Percentiles rank a stretch among this genome's conserved stretches.
Conservation (phyloP, 345 rosid species). For the Dipteronia dyeriana region DNA sequence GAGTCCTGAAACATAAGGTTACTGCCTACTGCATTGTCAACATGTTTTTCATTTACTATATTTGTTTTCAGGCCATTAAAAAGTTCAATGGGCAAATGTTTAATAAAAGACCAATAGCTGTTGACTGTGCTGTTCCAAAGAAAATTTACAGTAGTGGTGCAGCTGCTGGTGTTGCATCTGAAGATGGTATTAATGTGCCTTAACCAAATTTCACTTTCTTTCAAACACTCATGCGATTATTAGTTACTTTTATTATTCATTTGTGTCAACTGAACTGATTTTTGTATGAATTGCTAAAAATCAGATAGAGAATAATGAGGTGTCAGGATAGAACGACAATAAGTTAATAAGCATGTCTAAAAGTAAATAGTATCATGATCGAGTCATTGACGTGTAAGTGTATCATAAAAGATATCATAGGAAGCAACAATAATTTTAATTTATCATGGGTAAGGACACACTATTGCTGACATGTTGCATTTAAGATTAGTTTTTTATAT, state of each 20-base stretch:
- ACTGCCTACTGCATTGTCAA: conserved; percentile 3
- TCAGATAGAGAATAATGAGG: neutral
- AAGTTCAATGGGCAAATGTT: conserved; percentile 81
- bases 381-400: neutral
- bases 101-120: conserved; percentile 80
- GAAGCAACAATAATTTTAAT: too few species aligned
- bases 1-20: conserved; percentile 8
- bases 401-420: neutral
- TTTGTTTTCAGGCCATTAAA: conserved; percentile 69
- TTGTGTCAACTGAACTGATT: neutral
- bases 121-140: conserved; percentile 97
- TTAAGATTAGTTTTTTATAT: too few species aligned
- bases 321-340: neutral
- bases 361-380: neutral
- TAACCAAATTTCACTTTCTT: conserved; percentile 6
- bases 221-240: neutral
- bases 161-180: conserved; percentile 43
- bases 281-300: neutral
- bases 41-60: conserved; percentile 14
- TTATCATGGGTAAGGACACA: too few species aligned
- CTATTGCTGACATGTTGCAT: too few species aligned
- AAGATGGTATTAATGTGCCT: conserved; percentile 53
- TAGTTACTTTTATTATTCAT: neutral
- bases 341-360: too few species aligned
- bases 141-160: conserved; percentile 59